These are phyloP conservation scores for Amphicarpaea edgeworthii DNA, from an alignment of 306 rosid species.

Conservation along the genomic window DNA sequence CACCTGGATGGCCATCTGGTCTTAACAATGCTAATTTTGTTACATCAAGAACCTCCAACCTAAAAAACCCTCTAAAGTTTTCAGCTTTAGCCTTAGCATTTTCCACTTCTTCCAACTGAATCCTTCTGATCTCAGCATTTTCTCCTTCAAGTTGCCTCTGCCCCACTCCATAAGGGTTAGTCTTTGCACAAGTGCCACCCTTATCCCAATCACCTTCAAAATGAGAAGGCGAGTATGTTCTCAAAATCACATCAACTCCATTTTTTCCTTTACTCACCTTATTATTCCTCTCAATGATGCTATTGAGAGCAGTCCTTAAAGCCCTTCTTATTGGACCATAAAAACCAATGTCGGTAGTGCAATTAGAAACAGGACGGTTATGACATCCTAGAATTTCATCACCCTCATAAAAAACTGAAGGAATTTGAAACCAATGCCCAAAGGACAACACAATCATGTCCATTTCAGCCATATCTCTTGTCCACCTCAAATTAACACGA, in stretches of 20 bases:
- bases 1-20: conserved; percentile 7
- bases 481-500: conserved; percentile 67
- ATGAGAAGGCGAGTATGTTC: conserved; percentile 76
- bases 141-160: conserved; percentile 70
- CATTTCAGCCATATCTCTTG: conserved; percentile 53
- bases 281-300: conserved; percentile 18
- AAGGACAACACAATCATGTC: conserved; percentile 63
- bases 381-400: conserved; percentile 59
- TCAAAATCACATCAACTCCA: conserved; percentile 59
- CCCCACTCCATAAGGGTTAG: conserved; percentile 53
- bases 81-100: conserved; percentile 54
- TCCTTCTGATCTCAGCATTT: conserved; percentile 68
- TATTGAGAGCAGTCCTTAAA: conserved; percentile 38
- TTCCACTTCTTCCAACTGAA: conserved; percentile 72
- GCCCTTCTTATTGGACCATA: conserved; percentile 60
- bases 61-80: conserved; percentile 45
- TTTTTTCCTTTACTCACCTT: not conserved
- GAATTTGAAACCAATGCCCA: conserved; percentile 80
- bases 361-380: conserved; percentile 58
- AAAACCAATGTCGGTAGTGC: conserved; percentile 61
- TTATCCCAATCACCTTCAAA: conserved; percentile 89
- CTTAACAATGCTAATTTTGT: not conserved
- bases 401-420: conserved; percentile 69
- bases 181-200: conserved; percentile 78
- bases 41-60: conserved; percentile 40